Base-by-base conservation (phyloP, 768 basidiomycete species). In the Hygrocybe punicea region DNA sequence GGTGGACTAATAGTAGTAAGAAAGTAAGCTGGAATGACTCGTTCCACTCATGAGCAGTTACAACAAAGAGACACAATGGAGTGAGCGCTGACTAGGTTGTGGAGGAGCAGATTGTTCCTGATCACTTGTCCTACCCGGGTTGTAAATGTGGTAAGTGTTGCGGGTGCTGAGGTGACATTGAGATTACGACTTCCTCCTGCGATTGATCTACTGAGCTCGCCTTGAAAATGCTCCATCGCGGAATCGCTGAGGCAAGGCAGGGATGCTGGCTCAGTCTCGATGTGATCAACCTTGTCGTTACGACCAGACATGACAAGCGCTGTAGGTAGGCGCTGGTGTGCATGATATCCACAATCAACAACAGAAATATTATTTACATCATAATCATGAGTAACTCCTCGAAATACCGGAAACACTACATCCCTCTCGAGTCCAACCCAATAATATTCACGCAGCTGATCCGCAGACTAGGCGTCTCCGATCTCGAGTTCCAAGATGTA, bases 361-460 rank as follows among this genome's bases (percentile, higher is more conserved):
- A n/a, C n/a, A n/a, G n/a, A n/a, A n/a, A n/a, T n/a, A n/a, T n/a
- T n/a, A n/a, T n/a, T n/a, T n/a, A n/a, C n/a, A n/a, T n/a, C n/a
- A n/a, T n/a, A n/a, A n/a, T n/a, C n/a, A n/a, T n/a, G n/a, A n/a
- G n/a, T n/a, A n/a, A n/a, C n/a, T 29, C 29, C 29, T 29, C 29
- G 29, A 29, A 29, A 29, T 29, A 29, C n/a, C 13, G 65, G 55
- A 72, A 72, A 54, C 56, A 64, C 53, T 72, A 69, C 49, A 61
- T 73, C 24, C 72, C 74, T 6, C 69, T 76, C 10, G 74, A 76
- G 67, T 74, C 70, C 16, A 69, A 76, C 34, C 74, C 74, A 8
- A 60, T 63, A 37, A 67, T 76, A 21, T 74, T 76, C 63, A 74
- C 73, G 2, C 57, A 66, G 17, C 60, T 76, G 46, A 69, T 72